Percentiles rank a stretch among this genome's conserved stretches.
Evolutionary conservation across 805 yeast species (phyloP).

Genomic region (Schizosaccharomyces osmophilus): DNA sequence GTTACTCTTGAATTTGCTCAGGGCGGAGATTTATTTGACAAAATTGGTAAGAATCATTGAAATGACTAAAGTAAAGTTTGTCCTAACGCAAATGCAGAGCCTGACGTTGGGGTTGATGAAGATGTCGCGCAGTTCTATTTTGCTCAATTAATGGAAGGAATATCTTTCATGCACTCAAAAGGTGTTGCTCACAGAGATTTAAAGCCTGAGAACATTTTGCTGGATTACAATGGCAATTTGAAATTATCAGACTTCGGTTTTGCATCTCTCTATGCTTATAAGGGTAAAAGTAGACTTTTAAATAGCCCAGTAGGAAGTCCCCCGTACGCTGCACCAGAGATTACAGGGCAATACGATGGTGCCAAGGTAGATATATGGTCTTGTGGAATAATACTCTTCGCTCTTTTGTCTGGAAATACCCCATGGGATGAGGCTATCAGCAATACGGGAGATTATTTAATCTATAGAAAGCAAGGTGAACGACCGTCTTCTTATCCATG

Average conservation of each 20-base stretch:
- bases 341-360: conserved; percentile 27
- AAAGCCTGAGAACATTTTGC: conserved; percentile 42
- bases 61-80: neutral
- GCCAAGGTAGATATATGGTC: conserved; percentile 25
- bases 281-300: conserved; percentile 24
- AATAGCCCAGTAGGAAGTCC: conserved; percentile 44
- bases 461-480: neutral
- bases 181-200: conserved; percentile 49
- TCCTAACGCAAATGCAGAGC: conserved; percentile 18
- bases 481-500: conserved; percentile 3
- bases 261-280: conserved; percentile 33
- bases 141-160: conserved; percentile 36
- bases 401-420: conserved; percentile 36
- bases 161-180: conserved; percentile 31
- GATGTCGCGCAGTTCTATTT: conserved; percentile 47
- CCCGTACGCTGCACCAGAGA: conserved; percentile 60
- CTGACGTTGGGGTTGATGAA: conserved; percentile 43
- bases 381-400: conserved; percentile 19
- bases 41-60: conserved; percentile 17
- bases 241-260: conserved; percentile 60
- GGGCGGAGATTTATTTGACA: conserved; percentile 58
- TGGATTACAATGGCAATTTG: conserved; percentile 39
- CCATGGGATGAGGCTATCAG: conserved; percentile 34
- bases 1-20: conserved; percentile 42
- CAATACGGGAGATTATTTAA: neutral